A percentile compares a stretch with the other conserved stretches of the same genome.
Evolutionary conservation across 2,329 filamentous ascomycete genomes (phyloP).

Genomic region (Achaetomium macrosporum): DNA sequence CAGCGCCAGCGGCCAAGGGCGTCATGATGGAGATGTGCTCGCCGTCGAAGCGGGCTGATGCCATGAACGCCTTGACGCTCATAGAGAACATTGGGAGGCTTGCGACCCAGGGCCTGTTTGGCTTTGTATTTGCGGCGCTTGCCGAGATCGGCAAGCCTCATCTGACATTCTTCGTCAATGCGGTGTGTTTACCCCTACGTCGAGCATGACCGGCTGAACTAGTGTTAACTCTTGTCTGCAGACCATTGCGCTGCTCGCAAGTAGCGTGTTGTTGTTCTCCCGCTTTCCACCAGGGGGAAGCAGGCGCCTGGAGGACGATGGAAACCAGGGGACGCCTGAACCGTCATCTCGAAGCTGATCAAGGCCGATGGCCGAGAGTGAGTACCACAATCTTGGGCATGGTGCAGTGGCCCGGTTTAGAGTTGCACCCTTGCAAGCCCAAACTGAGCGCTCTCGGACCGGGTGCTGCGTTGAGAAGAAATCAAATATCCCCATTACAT

Average conservation of each 20-base stretch:
- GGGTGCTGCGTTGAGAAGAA: too few relatives aligned
- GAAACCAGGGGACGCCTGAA: neutral
- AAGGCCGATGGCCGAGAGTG: too few relatives aligned
- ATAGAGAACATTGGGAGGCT: conserved; percentile 64
- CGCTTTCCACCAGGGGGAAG: conserved; percentile 38
- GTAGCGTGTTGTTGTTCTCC: conserved; percentile 37
- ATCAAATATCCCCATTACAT: too few relatives aligned
- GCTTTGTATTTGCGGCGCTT: conserved; percentile 59
- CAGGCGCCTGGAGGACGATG: conserved; percentile 28
- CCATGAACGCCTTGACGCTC: conserved; percentile 61
- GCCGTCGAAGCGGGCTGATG: conserved; percentile 55
- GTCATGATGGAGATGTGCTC: conserved; percentile 68
- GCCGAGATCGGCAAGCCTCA: conserved; percentile 54
- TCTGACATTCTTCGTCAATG: conserved; percentile 63
- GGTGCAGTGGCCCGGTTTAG: too few relatives aligned
- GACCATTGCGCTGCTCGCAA: conserved; percentile 47
- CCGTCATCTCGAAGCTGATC: neutral
- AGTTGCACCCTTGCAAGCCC: too few relatives aligned
- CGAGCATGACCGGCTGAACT: neutral
- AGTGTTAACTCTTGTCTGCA: conserved; percentile 21
- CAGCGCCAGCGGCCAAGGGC: conserved; percentile 63
- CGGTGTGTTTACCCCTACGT: conserved; percentile 37
- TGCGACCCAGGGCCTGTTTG: conserved; percentile 60
- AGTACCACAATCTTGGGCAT: too few relatives aligned
- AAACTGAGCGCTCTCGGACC: too few relatives aligned